Base-by-base conservation (phyloP, 345 rosid species). In the Gossypium raimondii region DNA sequence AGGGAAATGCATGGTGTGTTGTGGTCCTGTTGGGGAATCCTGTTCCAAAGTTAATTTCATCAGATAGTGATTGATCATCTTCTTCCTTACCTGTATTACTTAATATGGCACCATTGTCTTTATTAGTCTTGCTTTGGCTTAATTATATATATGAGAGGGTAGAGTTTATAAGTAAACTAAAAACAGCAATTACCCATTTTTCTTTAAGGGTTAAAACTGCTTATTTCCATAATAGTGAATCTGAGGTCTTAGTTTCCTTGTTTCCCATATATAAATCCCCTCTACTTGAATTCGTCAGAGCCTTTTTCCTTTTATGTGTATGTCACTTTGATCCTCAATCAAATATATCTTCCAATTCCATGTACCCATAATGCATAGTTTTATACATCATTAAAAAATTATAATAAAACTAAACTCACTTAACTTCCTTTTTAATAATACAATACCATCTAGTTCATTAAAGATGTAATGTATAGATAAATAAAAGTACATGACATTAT, bases 11-110 rank as follows among this genome's bases (percentile, higher is more conserved):
- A 66, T 66, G 70, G 12, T 27, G 25, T 25, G 0, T 13, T 55
- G 83, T 79, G 83, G 80, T 85, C 86, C 84, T 57, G 66, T 20
- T 80, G 75, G 27, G 78, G 83, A 79, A 82, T 85, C 84, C 75
- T 56, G 81, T 82, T 79, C 83, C 80, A 77, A 70, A 76, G 53
- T 58, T 76, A 71, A 25, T 80, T 67, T 67, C 29, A 73, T 77
- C 75, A 52, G 86, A 85, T 34, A 73, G 84, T 77, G 88, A 81
- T 85, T 79, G 83, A 63, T 81, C 83, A 85, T 78, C 69, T 68
- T 72, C 70, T 20, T 38, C 62, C 60, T 55, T 65, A 74, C 58
- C 58, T 74, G 52, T 58, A 44, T 52, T 65, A 9, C 62, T 67
- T 63, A 10, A 43, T 73, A 27, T 53, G 6, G 51, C 72, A 12